A percentile compares a stretch with the other conserved stretches of the same genome.
Evolutionary conservation across 352 stramenopile species (phyloP).

Genomic region (Pythium aquatile): DNA sequence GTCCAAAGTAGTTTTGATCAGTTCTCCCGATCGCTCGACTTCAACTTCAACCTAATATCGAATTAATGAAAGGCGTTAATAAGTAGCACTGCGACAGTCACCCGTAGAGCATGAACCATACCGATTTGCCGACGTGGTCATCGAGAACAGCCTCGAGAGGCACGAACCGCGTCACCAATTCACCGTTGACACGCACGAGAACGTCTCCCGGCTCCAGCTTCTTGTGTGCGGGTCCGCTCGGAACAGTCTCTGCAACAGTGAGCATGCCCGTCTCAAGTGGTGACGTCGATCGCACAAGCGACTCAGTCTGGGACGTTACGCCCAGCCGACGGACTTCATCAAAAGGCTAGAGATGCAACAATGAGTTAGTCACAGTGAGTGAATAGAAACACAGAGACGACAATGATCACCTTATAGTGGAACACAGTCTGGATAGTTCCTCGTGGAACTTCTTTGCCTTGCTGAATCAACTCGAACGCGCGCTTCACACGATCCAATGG

Average conservation of each 20-base stretch:
- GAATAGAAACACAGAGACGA: too few species aligned
- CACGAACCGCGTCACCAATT: constrained; percentile 86
- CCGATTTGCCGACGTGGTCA: constrained; percentile 64
- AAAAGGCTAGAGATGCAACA: constrained; percentile 50
- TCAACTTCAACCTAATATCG: constrained; percentile 61
- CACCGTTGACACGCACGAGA: constrained; percentile 78
- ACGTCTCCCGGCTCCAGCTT: constrained; percentile 90
- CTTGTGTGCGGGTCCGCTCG: constrained; percentile 65
- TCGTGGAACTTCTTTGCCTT: constrained; percentile 64
- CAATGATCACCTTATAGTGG: constrained; percentile 60
- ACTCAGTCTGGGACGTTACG: constrained; percentile 73
- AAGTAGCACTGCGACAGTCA: not conserved
- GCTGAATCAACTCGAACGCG: constrained; percentile 80
- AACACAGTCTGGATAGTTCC: constrained; percentile 90
- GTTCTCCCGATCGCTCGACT: constrained; percentile 75
- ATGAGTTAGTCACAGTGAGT: not conserved
- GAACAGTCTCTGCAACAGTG: constrained; percentile 86
- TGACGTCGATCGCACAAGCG: constrained; percentile 68
- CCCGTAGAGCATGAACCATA: constrained; percentile 27
- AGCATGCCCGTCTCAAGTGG: constrained; percentile 90
- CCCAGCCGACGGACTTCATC: constrained; percentile 88
- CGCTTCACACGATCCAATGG: constrained; percentile 87
- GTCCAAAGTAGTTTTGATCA: constrained; percentile 55
- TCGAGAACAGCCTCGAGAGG: constrained; percentile 84
- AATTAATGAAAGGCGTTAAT: not conserved